A percentile compares a stretch with the other conserved stretches of the same genome.
phyloP scores from a whole-genome alignment of 257 asterid species.

The Orobanche coerulescens region DNA sequence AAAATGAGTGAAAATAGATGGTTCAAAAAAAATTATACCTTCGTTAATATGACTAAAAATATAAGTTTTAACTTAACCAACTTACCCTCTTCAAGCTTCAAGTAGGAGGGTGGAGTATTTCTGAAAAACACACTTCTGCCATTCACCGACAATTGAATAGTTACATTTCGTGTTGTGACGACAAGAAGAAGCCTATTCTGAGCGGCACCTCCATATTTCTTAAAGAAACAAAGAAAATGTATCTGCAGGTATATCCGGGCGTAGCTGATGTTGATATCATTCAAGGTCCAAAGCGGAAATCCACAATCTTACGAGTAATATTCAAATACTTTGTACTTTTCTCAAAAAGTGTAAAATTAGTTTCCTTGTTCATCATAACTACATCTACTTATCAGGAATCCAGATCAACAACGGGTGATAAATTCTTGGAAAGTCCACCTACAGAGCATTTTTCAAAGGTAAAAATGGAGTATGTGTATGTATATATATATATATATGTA shows the following conservation, averaged over 20 bases:
- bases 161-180: too few species aligned
- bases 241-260: constrained; percentile 22
- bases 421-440: constrained; percentile 34
- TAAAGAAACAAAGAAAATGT: not conserved
- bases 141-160: too few species aligned
- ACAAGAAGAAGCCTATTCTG: too few species aligned
- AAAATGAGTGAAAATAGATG: too few species aligned
- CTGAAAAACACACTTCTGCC: too few species aligned
- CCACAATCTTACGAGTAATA: constrained; percentile 13
- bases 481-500: too few species aligned
- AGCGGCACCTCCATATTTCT: too few species aligned
- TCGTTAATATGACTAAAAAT: too few species aligned
- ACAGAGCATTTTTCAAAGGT: constrained; percentile 57
- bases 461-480: not conserved
- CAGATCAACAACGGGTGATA: constrained; percentile 25
- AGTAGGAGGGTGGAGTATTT: too few species aligned
- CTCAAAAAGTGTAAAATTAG: not conserved
- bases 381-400: constrained; percentile 35
- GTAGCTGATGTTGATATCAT: constrained; percentile 13
- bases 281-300: not conserved
- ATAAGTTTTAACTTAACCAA: too few species aligned
- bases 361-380: not conserved
- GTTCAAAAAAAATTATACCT: too few species aligned
- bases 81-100: too few species aligned
- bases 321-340: not conserved